Evolutionary conservation across 2,329 filamentous ascomycete genomes (phyloP).

Genomic region (Fusarium agapanthi): DNA sequence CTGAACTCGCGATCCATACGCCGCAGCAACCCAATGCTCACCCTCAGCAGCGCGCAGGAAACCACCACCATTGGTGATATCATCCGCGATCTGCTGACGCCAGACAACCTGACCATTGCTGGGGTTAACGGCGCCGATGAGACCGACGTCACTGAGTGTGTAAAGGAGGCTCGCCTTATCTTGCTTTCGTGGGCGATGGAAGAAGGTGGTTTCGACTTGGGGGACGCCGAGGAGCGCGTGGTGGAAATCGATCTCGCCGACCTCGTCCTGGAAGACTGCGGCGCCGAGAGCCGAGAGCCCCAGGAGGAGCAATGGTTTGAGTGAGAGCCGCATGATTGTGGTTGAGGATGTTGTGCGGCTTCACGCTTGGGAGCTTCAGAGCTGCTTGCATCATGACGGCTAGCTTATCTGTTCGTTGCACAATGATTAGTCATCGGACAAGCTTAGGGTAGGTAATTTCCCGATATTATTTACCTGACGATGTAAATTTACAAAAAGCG

Average conservation of each 20-base stretch:
- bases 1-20: conserved; percentile 73
- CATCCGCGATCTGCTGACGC: conserved; percentile 77
- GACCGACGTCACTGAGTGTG: conserved; percentile 83
- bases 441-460: conserved; percentile 10
- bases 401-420: conserved; percentile 41
- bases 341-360: conserved; percentile 35
- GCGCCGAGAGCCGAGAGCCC: conserved; percentile 53
- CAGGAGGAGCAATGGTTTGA: conserved; percentile 50
- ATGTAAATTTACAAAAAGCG: neutral
- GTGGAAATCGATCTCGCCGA: conserved; percentile 92
- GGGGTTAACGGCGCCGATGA: conserved; percentile 90
- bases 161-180: conserved; percentile 92
- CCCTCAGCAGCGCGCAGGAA: conserved; percentile 78
- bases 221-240: conserved; percentile 87
- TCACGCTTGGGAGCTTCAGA: conserved; percentile 37
- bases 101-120: conserved; percentile 85
- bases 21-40: conserved; percentile 80
- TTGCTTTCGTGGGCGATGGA: conserved; percentile 83
- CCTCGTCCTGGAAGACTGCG: conserved; percentile 89
- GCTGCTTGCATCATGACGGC: conserved; percentile 37
- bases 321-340: conserved; percentile 48
- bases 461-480: neutral
- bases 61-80: conserved; percentile 56
- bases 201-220: conserved; percentile 86
- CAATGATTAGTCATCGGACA: conserved; percentile 37